Evolutionary conservation across 805 yeast species (phyloP), one percentile per base, ranked within the genome.

Genomic region (Wickerhamomyces strasburgensis): DNA sequence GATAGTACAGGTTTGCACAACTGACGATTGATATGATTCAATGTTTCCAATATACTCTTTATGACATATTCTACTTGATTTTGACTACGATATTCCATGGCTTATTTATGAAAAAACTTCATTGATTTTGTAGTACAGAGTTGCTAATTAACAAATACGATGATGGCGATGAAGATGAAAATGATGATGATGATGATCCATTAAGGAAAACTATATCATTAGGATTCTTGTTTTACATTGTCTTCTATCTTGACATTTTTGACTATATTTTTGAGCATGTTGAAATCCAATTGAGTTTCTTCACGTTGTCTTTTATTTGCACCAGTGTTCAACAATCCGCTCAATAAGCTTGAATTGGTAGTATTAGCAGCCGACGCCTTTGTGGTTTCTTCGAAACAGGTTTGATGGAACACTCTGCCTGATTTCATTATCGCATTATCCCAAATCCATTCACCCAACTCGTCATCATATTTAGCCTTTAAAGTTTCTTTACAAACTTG

Each of bases 371-470:
- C n/a, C n/a, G 14, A 5, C 6, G n/a, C 13, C 47, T 27, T 44
- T n/a, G 36, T 59, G n/a, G 85, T 71, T 46, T 86, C 93, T n/a
- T 70, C 61, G 52, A 71, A 75, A 53, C 94, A 84, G 2, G 77
- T 68, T 28, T 78, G 79, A 60, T 84, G 93, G 53, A 74, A 79
- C 18, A 75, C 67, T 42, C 65, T 67, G 3, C 68, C 72, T 35
- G 69, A 64, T 1, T 64, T 65, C 35, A 65, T 67, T 11, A 78
- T 65, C 2, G 87, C 80, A 52, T 81, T 79, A 43, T 65, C 70
- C 88, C 89, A 84, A 15, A 84, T 73, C 94, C 94, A 84, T 47
- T 82, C 89, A 39, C 88, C 90, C 3, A 72, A 60, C 31, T 78
- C 82, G 48, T 83, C 90, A 47, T 77, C 78, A 68, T 80, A 84